Conservation (phyloP, 2,329 filamentous ascomycete species). For the Juglanconis sp. region DNA sequence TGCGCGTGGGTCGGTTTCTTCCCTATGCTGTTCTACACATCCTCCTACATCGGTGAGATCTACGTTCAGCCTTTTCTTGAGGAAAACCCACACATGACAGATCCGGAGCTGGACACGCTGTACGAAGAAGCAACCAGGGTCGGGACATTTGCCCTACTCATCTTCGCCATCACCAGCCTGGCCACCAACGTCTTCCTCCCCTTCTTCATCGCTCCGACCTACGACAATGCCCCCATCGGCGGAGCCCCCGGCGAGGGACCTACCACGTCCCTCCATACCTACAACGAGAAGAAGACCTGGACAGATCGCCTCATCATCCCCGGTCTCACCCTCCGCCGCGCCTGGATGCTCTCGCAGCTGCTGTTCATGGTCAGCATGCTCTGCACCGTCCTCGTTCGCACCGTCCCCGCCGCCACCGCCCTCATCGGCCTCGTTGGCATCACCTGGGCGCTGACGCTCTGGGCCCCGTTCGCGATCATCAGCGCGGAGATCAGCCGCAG, state of each 20-base stretch:
- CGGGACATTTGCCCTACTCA: conserved; percentile 82
- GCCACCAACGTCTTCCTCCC: conserved; percentile 78
- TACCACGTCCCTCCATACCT: conserved; percentile 26
- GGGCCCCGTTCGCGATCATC: conserved; percentile 95
- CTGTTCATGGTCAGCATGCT: conserved; percentile 81
- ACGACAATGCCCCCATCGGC: conserved; percentile 46
- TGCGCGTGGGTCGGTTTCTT: conserved; percentile 96
- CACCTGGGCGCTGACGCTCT: conserved; percentile 88
- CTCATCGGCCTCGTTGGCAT: conserved; percentile 81
- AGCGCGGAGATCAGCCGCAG: conserved; percentile 85
- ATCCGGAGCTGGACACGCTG: conserved; percentile 70
- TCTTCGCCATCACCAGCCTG: conserved; percentile 85
- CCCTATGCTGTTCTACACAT: conserved; percentile 91
- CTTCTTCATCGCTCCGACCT: conserved; percentile 80
- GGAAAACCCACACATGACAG: conserved; percentile 72
- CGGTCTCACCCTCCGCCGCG: conserved; percentile 79
- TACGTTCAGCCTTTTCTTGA: conserved; percentile 82
- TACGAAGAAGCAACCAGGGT: conserved; percentile 84
- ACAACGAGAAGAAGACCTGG: conserved; percentile 37
- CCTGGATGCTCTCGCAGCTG: conserved; percentile 83
- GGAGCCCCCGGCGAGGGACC: conserved; percentile 32
- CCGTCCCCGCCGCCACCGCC: conserved; percentile 67
- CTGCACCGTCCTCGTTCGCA: conserved; percentile 74
- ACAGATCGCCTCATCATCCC: conserved; percentile 70
- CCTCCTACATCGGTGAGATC: conserved; percentile 89